Percentiles rank a stretch among this genome's conserved stretches.
Conservation (phyloP, 2,329 filamentous ascomycete genomes). For the Clonostachys rhizophaga region DNA sequence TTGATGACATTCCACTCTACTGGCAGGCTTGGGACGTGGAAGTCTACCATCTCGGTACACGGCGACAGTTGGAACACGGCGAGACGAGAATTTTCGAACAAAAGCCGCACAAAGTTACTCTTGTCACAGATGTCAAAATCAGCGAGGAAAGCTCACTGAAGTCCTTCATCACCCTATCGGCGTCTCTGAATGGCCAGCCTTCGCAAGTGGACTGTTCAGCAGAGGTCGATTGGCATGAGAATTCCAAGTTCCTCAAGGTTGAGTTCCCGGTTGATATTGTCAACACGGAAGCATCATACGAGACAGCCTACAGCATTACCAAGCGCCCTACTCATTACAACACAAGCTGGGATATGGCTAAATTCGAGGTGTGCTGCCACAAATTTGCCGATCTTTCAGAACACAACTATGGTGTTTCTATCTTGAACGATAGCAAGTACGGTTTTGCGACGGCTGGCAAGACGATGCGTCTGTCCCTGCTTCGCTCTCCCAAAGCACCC, state of each 20-base stretch:
- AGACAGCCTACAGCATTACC: constrained; percentile 89
- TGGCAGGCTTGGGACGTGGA: constrained; percentile 99
- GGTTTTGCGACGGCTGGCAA: constrained; percentile 89
- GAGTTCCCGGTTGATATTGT: constrained; percentile 92
- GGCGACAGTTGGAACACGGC: constrained; percentile 67
- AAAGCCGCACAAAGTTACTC: constrained; percentile 70
- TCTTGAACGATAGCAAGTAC: constrained; percentile 94
- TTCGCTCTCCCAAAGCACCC: constrained; percentile 86
- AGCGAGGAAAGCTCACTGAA: constrained; percentile 82
- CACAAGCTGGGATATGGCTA: constrained; percentile 95
- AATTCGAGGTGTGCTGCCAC: constrained; percentile 95
- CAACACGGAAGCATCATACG: constrained; percentile 91
- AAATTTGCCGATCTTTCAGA: constrained; percentile 91
- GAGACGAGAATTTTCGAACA: constrained; percentile 68
- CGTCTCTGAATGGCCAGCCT: constrained; percentile 51
- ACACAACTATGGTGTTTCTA: constrained; percentile 81
- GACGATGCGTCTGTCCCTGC: constrained; percentile 81
- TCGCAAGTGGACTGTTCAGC: constrained; percentile 74
- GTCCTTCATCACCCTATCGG: constrained; percentile 76
- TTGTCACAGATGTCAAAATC: constrained; percentile 82
- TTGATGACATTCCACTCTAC: constrained; percentile 94
- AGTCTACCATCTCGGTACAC: constrained; percentile 87
- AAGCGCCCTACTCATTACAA: constrained; percentile 95
- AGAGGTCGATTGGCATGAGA: constrained; percentile 95
- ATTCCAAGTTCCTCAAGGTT: constrained; percentile 97